Evolutionary conservation across 495 filamentous ascomycete genomes (phyloP).

Genomic region (Xylaria castorea): DNA sequence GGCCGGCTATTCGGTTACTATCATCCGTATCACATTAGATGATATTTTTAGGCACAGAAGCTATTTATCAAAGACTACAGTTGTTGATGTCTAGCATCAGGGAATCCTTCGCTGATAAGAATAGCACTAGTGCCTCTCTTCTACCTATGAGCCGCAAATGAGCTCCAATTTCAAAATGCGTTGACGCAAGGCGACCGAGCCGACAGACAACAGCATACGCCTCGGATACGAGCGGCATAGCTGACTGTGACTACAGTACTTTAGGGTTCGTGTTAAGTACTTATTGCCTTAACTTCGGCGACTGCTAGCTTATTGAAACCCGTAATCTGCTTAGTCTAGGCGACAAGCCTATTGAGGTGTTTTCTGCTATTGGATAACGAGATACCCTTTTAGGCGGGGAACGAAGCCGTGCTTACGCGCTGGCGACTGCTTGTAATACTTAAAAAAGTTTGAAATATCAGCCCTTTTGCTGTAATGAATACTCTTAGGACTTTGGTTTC

Average conservation of each 20-base stretch:
- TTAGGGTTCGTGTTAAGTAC: neutral
- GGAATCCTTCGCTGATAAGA: conserved; percentile 1
- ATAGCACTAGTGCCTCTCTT: neutral
- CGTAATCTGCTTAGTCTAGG: neutral
- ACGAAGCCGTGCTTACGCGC: neutral
- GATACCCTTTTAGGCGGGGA: neutral
- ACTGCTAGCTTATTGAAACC: neutral
- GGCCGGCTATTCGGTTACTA: neutral
- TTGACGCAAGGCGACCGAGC: neutral
- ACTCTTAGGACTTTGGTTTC: neutral
- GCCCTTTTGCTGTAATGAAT: neutral
- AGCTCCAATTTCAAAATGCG: neutral
- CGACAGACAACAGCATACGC: neutral
- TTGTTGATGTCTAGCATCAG: neutral
- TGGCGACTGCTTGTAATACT: neutral
- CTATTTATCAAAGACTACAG: neutral
- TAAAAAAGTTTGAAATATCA: neutral
- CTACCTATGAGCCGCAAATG: neutral
- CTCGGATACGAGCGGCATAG: neutral
- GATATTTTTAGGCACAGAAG: conserved; percentile 1
- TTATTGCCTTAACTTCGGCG: neutral
- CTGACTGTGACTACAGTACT: neutral
- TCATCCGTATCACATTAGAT: neutral
- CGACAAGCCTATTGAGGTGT: neutral
- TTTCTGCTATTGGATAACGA: neutral